Evolutionary conservation across 2,329 filamentous ascomycete genomes (phyloP).

Genomic region (Fusarium camptoceras): DNA sequence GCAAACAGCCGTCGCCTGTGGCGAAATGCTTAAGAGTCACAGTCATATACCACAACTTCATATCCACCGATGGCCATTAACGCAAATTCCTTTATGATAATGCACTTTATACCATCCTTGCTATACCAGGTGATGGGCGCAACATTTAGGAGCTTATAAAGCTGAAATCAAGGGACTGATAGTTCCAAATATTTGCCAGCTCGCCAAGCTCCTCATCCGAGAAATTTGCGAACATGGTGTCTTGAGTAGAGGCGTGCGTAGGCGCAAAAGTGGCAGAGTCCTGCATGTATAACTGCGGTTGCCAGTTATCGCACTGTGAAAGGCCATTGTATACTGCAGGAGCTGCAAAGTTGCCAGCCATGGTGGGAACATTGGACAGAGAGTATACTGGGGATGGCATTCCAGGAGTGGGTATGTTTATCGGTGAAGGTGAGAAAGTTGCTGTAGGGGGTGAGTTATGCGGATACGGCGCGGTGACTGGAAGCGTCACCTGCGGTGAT

Average conservation of each 20-base stretch:
- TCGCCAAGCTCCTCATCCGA: slow-evolving; percentile 52
- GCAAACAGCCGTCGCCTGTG: no score
- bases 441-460: slow-evolving; percentile 17
- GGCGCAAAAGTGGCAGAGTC: slow-evolving; percentile 15
- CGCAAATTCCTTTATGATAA: neutral
- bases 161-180: slow-evolving; percentile 50
- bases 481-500: slow-evolving; percentile 13
- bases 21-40: neutral
- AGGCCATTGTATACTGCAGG: slow-evolving; percentile 14
- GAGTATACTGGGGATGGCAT: slow-evolving; percentile 22
- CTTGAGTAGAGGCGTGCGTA: slow-evolving; percentile 16
- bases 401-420: neutral
- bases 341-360: neutral
- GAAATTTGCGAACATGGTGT: slow-evolving; percentile 45
- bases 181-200: slow-evolving; percentile 51
- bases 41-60: neutral
- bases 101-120: neutral
- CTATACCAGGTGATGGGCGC: neutral
- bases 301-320: slow-evolving; percentile 25
- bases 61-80: neutral
- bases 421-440: slow-evolving; percentile 7
- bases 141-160: slow-evolving; percentile 40
- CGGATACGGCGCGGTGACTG: neutral
- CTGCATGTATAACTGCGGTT: slow-evolving; percentile 24
- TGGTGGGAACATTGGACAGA: slow-evolving; percentile 1